Base-by-base conservation (phyloP, 108 stramenopile species). In the Discostella stelligeroides region DNA sequence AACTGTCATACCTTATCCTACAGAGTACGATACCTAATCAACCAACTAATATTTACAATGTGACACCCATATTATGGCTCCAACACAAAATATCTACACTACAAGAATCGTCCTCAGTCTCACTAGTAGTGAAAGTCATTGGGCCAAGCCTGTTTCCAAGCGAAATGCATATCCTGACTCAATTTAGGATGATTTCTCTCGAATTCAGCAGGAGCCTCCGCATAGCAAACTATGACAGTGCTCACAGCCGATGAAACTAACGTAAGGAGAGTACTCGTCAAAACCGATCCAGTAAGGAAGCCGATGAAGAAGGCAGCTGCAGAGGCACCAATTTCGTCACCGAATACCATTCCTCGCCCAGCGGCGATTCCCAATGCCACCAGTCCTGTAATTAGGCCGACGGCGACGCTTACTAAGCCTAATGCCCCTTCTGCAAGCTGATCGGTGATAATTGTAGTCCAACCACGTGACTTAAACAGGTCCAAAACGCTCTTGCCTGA, bases 221-320 rank as follows among this genome's bases (percentile, higher is more conserved):
- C 92, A 70, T 86, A 95, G 66, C 90, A 92, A 4, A 97, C 96
- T 50, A 93, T 84, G 4, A 90, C 86, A 21, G 93, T 95, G 49
- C 90, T 82, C 1, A 86, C 85, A 6, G 92, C 90, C 30, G 84
- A 79, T 27, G 82, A 76, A 11, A 97, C 75, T 2, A 91, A 67
- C 13, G 75, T 68, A 37, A 92, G 48, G 23, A 92, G 66, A 50
- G 89, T 73, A 24, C 50, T 68, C 4, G 88, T 80, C 10, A 90
- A 43, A 10, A 79, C 50, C 34, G 72, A 13, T 27, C 85, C 88
- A 18, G 79, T 49, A 29, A 81, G 48, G 27, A 80, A 77, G 0
- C 84, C 85, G 49, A 72, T 34, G 28, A 76, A 76, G 38, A 80
- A 80, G 21, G 75, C 70, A 12, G 79, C 69, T 2, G 79, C 71